phyloP scores from a whole-genome alignment of 306 rosid genomes.

The Acmispon strigosus region DNA sequence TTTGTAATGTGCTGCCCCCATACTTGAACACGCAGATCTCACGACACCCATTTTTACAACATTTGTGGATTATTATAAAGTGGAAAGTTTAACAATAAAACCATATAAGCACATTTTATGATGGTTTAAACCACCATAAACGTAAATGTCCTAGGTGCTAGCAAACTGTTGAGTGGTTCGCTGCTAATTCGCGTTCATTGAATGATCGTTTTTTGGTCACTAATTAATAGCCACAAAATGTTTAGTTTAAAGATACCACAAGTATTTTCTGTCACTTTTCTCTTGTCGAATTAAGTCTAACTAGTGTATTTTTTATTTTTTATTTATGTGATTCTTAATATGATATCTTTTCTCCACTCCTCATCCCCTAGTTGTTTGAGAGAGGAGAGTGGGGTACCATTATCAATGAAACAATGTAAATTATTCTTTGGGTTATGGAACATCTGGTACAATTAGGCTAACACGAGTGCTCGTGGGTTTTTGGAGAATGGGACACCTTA shows the following conservation, averaged over 20 bases:
- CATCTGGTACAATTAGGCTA: conserved; percentile 29
- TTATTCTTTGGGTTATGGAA: conserved; percentile 39
- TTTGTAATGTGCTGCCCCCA: too few species aligned
- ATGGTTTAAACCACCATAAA: too few species aligned
- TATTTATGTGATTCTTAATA: background rate
- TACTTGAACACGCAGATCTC: too few species aligned
- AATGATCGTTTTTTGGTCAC: conserved; percentile 21
- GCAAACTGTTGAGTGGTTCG: too few species aligned
- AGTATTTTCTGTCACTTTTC: conserved; percentile 13
- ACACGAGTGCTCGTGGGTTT: conserved; percentile 81
- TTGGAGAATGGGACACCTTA: conserved; percentile 67
- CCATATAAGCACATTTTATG: too few species aligned
- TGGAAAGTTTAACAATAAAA: too few species aligned
- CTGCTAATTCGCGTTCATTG: too few species aligned
- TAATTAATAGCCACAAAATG: conserved; percentile 1
- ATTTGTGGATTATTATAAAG: too few species aligned
- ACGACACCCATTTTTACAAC: too few species aligned
- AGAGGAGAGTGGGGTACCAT: conserved; percentile 37
- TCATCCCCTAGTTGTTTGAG: background rate
- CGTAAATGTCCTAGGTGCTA: too few species aligned
- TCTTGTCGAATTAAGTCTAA: background rate
- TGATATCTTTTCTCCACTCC: too few species aligned
- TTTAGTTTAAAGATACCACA: conserved; percentile 5
- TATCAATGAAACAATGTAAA: conserved; percentile 42
- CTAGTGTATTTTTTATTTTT: too few species aligned